These are phyloP conservation scores for Saprolegnia diclina DNA, from an alignment of 352 stramenopile genomes.

Conservation along the genomic window DNA sequence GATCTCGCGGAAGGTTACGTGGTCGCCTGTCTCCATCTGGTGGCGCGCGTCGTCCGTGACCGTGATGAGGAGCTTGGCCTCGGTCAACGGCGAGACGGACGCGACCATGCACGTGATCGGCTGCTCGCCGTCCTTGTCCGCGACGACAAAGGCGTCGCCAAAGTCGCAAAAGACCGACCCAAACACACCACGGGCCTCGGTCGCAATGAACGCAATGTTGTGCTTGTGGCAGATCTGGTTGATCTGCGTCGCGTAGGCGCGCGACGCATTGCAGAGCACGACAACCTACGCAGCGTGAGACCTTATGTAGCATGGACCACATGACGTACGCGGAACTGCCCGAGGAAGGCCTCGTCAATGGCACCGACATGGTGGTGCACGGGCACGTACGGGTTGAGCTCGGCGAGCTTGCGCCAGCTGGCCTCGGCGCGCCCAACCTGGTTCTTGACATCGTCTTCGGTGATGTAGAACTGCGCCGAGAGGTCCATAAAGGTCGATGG, in stretches of 20 bases:
- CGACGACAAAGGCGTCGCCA: slow-evolving; percentile 91
- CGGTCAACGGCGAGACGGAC: slow-evolving; percentile 73
- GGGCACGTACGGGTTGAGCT: slow-evolving; percentile 97
- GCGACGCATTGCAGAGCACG: slow-evolving; percentile 75
- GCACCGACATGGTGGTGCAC: slow-evolving; percentile 58
- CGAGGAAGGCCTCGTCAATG: slow-evolving; percentile 66
- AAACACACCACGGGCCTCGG: slow-evolving; percentile 91
- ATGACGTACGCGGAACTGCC: slow-evolving; percentile 58
- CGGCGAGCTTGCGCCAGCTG: slow-evolving; percentile 85
- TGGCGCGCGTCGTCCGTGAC: slow-evolving; percentile 97
- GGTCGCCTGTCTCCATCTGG: slow-evolving; percentile 94
- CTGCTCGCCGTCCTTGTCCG: slow-evolving; percentile 92
- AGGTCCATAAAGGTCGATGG: slow-evolving; percentile 83
- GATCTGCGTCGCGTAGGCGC: slow-evolving; percentile 65
- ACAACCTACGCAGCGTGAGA: slow-evolving; percentile 43
- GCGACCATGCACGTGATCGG: slow-evolving; percentile 90
- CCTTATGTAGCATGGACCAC: slow-evolving; percentile 1
- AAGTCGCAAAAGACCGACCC: slow-evolving; percentile 98
- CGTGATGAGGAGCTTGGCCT: slow-evolving; percentile 74
- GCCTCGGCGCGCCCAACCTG: slow-evolving; percentile 63
- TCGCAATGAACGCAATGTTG: slow-evolving; percentile 90
- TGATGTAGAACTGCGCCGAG: slow-evolving; percentile 95
- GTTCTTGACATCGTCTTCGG: slow-evolving; percentile 78
- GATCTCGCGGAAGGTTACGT: slow-evolving; percentile 94
- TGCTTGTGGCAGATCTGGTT: slow-evolving; percentile 81